Conservation (phyloP, 192 early-diverging fungal species). For the Spizellomyces sp. region DNA sequence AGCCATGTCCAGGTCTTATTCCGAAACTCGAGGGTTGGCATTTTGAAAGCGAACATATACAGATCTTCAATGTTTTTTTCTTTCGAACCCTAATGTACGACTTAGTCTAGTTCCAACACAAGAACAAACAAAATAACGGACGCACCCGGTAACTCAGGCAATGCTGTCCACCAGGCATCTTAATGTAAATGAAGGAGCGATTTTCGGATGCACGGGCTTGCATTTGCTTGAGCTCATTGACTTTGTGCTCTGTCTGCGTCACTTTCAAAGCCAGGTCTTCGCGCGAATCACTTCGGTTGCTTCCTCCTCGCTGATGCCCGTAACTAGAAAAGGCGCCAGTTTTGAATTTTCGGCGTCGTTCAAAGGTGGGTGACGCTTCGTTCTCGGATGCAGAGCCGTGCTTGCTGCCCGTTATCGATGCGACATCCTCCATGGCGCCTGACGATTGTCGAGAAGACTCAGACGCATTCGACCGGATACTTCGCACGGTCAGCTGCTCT, state of each 20-base stretch:
- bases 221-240: slow-evolving; percentile 76
- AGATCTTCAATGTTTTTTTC: slow-evolving; percentile 80
- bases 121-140: neutral
- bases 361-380: neutral
- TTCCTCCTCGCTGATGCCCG: neutral
- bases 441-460: neutral
- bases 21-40: slow-evolving; percentile 78
- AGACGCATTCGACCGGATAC: slow-evolving; percentile 11
- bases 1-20: slow-evolving; percentile 84
- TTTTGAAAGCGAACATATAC: slow-evolving; percentile 67
- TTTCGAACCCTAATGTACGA: slow-evolving; percentile 60
- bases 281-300: neutral
- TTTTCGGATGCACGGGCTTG: slow-evolving; percentile 82
- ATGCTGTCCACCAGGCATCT: slow-evolving; percentile 77
- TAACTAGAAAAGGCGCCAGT: neutral
- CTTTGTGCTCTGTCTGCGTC: neutral
- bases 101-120: neutral
- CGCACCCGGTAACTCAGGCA: slow-evolving; percentile 83
- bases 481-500: slow-evolving; percentile 9
- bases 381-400: slow-evolving; percentile 14
- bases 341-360: slow-evolving; percentile 21
- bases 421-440: neutral
- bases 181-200: slow-evolving; percentile 89
- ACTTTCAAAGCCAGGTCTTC: neutral
- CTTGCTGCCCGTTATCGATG: neutral